Evolutionary conservation across 768 basidiomycete species (phyloP), one percentile per base, ranked within the genome.

Genomic region (Auricularia auricula-judae): DNA sequence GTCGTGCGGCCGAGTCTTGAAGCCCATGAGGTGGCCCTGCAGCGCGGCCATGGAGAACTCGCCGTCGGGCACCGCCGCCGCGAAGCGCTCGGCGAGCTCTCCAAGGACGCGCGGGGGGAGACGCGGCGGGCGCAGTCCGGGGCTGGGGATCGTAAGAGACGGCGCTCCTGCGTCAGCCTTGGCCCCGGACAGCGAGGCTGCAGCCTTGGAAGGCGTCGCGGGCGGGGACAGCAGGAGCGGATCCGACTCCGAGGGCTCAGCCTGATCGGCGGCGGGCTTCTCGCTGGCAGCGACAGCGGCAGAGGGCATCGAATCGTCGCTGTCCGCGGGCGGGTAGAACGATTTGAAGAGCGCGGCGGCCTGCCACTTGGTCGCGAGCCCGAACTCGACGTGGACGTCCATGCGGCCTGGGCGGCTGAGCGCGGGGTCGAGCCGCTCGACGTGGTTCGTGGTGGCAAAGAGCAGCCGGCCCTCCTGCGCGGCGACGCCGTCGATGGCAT

Each of bases 401-500:
- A 92, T 86, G 12, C 90, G 84, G 33, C 91, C 90, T 1, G 89
- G 86, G 53, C 90, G 84, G 69, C 81, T 82, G 33, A 92, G 79
- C 1, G 90, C 91, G 2, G 87, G 80, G 68, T 91, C 90, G 34
- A 93, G 83, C 1, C 82, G 75, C 7, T 73, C 70, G 72, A 86
- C 88, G 67, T 86, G 84, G 76, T 92, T 91, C 1, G 88, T 89
- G 3, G 88, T 90, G 3, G 89, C 89, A 62, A 88, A 89, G 5
- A 89, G 77, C 35, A 92, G 81, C 0, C 90, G 86, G n/a, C 89
- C 90, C 74, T 92, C 89, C 69, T 87, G 86, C 1, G 90, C 89
- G 3, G 81, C 84, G 61, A 90, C 83, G 36, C 89, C 90, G 68
- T 91, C 89, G 33, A 91, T 80, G n/a, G 87, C 86, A 63, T 89